Evolutionary conservation across 306 rosid species (phyloP).

Genomic region (Fragaria iinumae): DNA sequence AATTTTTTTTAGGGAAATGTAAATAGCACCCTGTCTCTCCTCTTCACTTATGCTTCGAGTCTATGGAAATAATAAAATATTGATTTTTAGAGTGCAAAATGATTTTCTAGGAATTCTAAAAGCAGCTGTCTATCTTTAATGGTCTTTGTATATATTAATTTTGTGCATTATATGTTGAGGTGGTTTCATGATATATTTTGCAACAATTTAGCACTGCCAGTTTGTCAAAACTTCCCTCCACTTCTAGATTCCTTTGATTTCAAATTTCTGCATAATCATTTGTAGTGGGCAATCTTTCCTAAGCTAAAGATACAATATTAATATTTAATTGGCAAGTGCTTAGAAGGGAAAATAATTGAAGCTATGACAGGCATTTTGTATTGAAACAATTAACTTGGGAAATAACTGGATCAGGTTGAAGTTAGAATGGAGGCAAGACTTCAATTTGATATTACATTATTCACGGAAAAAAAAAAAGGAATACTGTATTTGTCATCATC

Average conservation of each 20-base stretch:
- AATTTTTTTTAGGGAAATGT: not conserved
- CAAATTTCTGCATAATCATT: not conserved
- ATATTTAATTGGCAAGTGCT: not conserved
- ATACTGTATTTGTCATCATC: not conserved
- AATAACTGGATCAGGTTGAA: not conserved
- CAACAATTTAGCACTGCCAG: not conserved
- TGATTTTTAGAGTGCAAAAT: not conserved
- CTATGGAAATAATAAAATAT: not conserved
- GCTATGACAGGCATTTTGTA: not conserved
- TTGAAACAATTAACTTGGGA: slow-evolving; percentile 2
- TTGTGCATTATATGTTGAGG: not conserved
- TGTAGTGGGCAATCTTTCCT: slow-evolving; percentile 2
- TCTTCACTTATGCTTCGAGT: not conserved
- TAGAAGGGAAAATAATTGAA: not conserved
- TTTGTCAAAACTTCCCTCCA: not conserved
- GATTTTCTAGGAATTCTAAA: not conserved
- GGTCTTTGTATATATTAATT: not conserved
- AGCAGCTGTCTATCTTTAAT: not conserved
- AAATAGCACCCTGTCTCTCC: not conserved
- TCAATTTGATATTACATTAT: not conserved
- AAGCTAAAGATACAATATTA: not conserved
- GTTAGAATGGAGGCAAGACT: not conserved
- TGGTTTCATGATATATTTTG: slow-evolving; percentile 8
- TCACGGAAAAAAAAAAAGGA: not conserved
- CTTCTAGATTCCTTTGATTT: not conserved